Base-by-base conservation (phyloP, 73 alveolate genomes). In the Loxodes magnus region DNA sequence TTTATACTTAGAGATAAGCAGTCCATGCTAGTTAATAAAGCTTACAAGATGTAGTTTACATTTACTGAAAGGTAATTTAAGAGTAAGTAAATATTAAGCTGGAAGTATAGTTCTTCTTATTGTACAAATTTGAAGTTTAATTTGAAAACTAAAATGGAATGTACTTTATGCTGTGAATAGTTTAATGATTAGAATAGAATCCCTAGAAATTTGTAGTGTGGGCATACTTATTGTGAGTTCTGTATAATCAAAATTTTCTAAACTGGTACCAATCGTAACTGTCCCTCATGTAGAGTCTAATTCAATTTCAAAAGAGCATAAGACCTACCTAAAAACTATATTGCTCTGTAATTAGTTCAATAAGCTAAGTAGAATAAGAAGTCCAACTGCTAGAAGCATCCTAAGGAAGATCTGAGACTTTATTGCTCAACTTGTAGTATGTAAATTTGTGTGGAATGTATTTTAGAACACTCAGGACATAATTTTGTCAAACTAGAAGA, bases 211-310 rank as follows among this genome's bases (percentile, higher is more conserved):
- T 74, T 81, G 5, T 39, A 43, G n/a, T 81, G 94, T 30, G 94
- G 94, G 19, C 94, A 81, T 51, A 81, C 94, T n/a, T 81, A 69
- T 51, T 81, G 94, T 51, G 87, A 78, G 56, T 71, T 67, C 17
- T 81, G 94, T 56, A 69, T 81, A 17, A 64, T 61, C 14, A 54
- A 55, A 16, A 64, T 81, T 9, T 72, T 56, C 26, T 56, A 75
- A 22, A 35, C 69, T 21, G 64, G 56, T 27, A 39, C 67, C 24
- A 56, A 67, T 12, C 64, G n/a, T n/a, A n/a, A 43, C 36, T 82
- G 95, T 51, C 90, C 90, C 14, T 58, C 82, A 3, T 82, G 95
- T 51, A 30, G 95, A 49, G 73, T 76, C n/a, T 73, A 69, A 14
- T 68, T 50, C 21, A 62, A 71, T 21, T 58, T 63, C 23, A 28